Conservation (phyloP, 257 asterid species). For the Plantago ovata region DNA sequence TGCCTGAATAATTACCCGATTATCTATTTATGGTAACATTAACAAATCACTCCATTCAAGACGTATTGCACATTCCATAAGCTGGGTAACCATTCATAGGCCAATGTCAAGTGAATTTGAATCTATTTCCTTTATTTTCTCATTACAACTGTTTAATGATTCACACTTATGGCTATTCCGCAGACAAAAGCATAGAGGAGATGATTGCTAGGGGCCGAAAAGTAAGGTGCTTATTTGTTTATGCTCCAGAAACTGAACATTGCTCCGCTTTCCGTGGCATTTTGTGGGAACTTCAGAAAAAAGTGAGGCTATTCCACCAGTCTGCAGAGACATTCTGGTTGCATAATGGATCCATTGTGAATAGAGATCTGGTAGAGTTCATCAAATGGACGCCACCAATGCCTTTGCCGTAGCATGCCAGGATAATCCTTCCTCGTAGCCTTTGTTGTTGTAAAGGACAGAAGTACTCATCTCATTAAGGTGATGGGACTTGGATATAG, state of each 20-base stretch:
- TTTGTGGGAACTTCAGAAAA: conserved; percentile 85
- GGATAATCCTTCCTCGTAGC: neutral
- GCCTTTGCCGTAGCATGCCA: conserved; percentile 58
- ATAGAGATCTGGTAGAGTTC: conserved; percentile 72
- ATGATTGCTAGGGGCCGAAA: conserved; percentile 69
- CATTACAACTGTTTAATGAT: neutral
- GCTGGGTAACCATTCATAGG: too few species aligned
- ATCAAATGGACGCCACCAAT: conserved; percentile 70
- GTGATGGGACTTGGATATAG: neutral
- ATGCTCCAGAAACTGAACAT: conserved; percentile 59
- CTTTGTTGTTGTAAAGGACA: conserved; percentile 3
- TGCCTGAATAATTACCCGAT: too few species aligned
- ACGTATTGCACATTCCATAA: too few species aligned
- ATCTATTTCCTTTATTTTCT: neutral
- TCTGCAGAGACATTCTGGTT: conserved; percentile 93
- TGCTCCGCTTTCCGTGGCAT: conserved; percentile 87
- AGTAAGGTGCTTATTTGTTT: conserved; percentile 82
- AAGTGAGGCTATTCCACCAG: conserved; percentile 86
- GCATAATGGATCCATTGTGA: conserved; percentile 71
- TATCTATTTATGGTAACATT: too few species aligned
- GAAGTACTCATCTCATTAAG: neutral
- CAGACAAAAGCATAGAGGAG: conserved; percentile 74
- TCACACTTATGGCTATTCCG: conserved; percentile 9
- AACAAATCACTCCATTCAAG: too few species aligned
- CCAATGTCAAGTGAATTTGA: too few species aligned